Conservation (phyloP, 2,329 filamentous ascomycete genomes). For the Fonsecaea nubica region DNA sequence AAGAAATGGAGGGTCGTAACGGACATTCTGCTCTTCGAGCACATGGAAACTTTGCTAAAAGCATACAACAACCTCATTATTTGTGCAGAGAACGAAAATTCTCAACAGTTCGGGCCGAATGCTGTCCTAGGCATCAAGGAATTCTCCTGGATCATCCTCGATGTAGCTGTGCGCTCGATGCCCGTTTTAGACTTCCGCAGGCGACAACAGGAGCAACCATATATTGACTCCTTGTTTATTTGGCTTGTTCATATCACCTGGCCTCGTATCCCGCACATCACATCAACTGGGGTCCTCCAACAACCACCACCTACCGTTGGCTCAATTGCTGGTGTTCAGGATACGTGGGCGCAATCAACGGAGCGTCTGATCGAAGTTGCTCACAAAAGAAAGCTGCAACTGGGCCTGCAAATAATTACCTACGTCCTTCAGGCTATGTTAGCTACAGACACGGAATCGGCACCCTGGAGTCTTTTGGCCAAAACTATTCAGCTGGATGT, state of each 20-base stretch:
- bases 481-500: slow-evolving; percentile 51
- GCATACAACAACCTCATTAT: slow-evolving; percentile 17
- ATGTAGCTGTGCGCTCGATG: slow-evolving; percentile 48
- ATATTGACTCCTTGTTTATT: slow-evolving; percentile 58
- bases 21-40: slow-evolving; percentile 27
- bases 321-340: slow-evolving; percentile 34
- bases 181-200: slow-evolving; percentile 52
- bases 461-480: slow-evolving; percentile 51
- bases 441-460: slow-evolving; percentile 41
- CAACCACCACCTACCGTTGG: slow-evolving; percentile 29
- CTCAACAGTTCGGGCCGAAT: not conserved
- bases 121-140: not conserved
- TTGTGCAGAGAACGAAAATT: not conserved
- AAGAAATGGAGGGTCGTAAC: slow-evolving; percentile 31
- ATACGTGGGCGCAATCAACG: slow-evolving; percentile 45
- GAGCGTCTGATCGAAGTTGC: slow-evolving; percentile 50
- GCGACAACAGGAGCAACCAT: slow-evolving; percentile 55
- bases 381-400: slow-evolving; percentile 47
- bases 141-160: slow-evolving; percentile 39
- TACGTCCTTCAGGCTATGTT: slow-evolving; percentile 52
- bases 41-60: slow-evolving; percentile 28
- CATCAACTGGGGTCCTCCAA: slow-evolving; percentile 20
- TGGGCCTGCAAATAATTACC: slow-evolving; percentile 50
- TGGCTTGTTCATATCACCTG: slow-evolving; percentile 50
- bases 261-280: slow-evolving; percentile 39